Base-by-base conservation (phyloP, 768 basidiomycete species). In the Rossbeevera mucosa region DNA sequence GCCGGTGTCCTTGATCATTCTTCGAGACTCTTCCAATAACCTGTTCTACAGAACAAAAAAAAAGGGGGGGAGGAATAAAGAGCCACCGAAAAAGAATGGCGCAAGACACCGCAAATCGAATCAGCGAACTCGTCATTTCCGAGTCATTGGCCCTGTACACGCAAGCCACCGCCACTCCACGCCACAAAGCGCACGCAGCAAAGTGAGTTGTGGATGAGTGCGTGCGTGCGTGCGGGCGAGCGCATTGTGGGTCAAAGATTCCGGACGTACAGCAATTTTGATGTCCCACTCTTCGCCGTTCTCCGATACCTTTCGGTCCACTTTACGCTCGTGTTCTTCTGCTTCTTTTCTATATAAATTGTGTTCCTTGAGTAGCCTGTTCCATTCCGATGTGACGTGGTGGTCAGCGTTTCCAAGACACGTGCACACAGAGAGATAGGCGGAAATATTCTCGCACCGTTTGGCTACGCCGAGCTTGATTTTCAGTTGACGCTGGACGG, bases 281-380 rank as follows among this genome's bases (percentile, higher is more conserved):
- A 86, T 72, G 50, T 88, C 83, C 88, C 87, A 91, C 38, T 82
- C 82, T 57, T 90, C 86, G 38, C 78, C 80, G 46, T 70, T 79
- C 47, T 81, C 79, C 11, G 77, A 78, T 52, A 80, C 67, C 61
- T 86, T 70, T 66, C 81, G 81, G 58, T 84, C 81, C n/a, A 83
- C 72, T 62, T 79, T 85, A 48, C 66, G 67, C 60, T 80, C 72
- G 57, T 81, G 76, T 29, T 81, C 74, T 55, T 74, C 78, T 5
- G 77, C 77, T 72, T 94, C 91, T 46, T 80, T 77, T 58, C 69
- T 72, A 67, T 93, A 93, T 18, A 83, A 57, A 22, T 62, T 66
- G 48, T 82, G 74, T 64, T 94, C 91, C 63, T 91, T 92, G 55
- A 72, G 64, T 33, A 88, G 73, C 24, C 87, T 89, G 59, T 56